Evolutionary conservation across 371 early-diverging fungal species (phyloP).

Genomic region (Mucor piriformis): DNA sequence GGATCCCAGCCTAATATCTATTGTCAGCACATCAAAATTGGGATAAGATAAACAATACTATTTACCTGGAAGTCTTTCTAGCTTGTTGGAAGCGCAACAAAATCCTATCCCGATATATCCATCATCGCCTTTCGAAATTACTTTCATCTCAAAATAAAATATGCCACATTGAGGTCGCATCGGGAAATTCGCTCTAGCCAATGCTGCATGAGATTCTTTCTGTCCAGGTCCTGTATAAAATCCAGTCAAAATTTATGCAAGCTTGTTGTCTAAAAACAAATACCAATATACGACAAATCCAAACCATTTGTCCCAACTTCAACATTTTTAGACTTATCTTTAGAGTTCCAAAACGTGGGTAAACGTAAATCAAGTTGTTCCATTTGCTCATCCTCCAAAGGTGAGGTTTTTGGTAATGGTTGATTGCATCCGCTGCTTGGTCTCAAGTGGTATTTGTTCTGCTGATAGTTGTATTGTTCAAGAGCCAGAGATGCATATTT

Average conservation of each 20-base stretch:
- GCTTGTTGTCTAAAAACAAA: background rate
- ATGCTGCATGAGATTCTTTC: slow-evolving; percentile 81
- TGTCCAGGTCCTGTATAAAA: slow-evolving; percentile 71
- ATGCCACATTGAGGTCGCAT: slow-evolving; percentile 89
- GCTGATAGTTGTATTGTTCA: slow-evolving; percentile 32
- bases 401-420: slow-evolving; percentile 8
- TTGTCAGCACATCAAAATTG: too few species aligned
- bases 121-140: slow-evolving; percentile 87
- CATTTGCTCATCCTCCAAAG: slow-evolving; percentile 11
- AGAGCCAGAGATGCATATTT: slow-evolving; percentile 29
- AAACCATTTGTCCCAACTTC: slow-evolving; percentile 58
- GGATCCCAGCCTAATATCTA: slow-evolving; percentile 79
- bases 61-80: slow-evolving; percentile 68
- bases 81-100: slow-evolving; percentile 52
- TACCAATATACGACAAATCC: slow-evolving; percentile 59
- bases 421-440: background rate
- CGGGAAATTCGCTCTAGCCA: slow-evolving; percentile 79
- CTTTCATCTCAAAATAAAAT: slow-evolving; percentile 88
- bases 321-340: slow-evolving; percentile 62
- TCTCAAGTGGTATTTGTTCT: slow-evolving; percentile 19
- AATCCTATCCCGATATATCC: slow-evolving; percentile 95
- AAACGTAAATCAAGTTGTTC: slow-evolving; percentile 37
- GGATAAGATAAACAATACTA: too few species aligned
- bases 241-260: background rate
- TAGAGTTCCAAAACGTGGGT: slow-evolving; percentile 67